A percentile compares a stretch with the other conserved stretches of the same genome.
Evolutionary conservation across 129 eudicot genomes (phyloP).

Genomic region (Erigeron canadensis): DNA sequence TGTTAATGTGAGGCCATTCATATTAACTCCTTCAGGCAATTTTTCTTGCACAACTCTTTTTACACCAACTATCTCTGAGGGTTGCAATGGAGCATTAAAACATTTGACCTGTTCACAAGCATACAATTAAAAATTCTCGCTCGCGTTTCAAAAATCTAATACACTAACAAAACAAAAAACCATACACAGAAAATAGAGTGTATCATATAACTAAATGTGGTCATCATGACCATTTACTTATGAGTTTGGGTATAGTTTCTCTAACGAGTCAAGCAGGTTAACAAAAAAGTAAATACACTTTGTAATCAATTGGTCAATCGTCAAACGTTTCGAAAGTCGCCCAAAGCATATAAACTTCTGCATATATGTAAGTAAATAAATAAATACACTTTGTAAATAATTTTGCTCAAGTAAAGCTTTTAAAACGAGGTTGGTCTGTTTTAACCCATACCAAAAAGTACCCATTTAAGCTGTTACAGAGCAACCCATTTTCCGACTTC

Average conservation of each 20-base stretch:
- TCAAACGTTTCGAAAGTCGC: too few species aligned
- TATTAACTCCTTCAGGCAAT: constrained; percentile 81
- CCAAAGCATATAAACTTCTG: background rate
- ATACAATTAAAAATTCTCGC: constrained; percentile 1
- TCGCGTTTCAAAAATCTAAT: constrained; percentile 9
- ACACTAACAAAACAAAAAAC: constrained; percentile 4
- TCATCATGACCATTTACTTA: background rate
- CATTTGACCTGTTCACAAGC: constrained; percentile 69
- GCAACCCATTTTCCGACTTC: background rate
- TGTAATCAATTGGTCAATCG: too few species aligned
- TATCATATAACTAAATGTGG: background rate
- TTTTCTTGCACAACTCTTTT: constrained; percentile 96
- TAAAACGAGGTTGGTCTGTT: background rate
- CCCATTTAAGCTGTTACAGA: background rate
- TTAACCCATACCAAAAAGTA: background rate
- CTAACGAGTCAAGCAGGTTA: background rate
- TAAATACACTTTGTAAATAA: too few species aligned
- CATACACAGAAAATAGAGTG: background rate
- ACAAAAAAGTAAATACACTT: too few species aligned
- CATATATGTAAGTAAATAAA: too few species aligned
- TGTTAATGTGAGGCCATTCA: constrained; percentile 80
- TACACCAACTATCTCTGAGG: constrained; percentile 87
- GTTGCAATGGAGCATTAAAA: constrained; percentile 95
- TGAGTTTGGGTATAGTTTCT: background rate
- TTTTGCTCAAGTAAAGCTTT: too few species aligned